Base-by-base conservation (phyloP, 2,329 filamentous ascomycete species). In the Epichloe uncinata region DNA sequence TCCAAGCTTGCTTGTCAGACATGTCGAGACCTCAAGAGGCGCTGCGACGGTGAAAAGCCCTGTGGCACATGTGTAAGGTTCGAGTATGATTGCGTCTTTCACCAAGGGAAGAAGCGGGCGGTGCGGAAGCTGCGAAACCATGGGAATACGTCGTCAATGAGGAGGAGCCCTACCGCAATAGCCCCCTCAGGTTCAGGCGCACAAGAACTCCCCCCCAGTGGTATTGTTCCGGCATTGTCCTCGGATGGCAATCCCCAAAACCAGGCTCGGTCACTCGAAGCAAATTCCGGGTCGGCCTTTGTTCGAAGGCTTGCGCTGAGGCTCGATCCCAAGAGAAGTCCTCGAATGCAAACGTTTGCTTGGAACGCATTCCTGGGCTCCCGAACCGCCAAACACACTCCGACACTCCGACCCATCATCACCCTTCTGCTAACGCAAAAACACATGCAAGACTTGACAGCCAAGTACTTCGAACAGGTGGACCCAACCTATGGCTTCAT, bases 201-300 rank as follows among this genome's bases (percentile, higher is more conserved):
- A 26, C 18, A 12, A 16, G 16, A 5, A 7, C 15, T 12, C 26
- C 5, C 7, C 33, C 48, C 33, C 8, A 33, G 13, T 9, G 20
- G 4, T 12, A 26, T 26, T 26, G 15, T 20, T 12, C 20, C 18
- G 15, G 18, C 9, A 3, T 36, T 16, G 7, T 40, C 52, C 5
- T 55, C 58, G 22, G 38, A 46, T 3, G 42, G 51, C 15, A 54
- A 47, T 45, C 57, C 58, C 1, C 57, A 56, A 8, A 59, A 57
- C 69, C 42, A 64, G 64, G 5, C 73, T 38, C 38, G 37, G 26
- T 51, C 50, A 5, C 45, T 49, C 6, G 45, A 79, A 54, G 77
- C 73, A 36, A 79, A 80, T 53, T 79, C 75, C 0, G 75, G 75
- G 0, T 73, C 77, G 0, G 74, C 75, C 0, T 80, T 80, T 57